Evolutionary conservation across 352 stramenopile genomes (phyloP).

Genomic region (Achlya hypogyna): DNA sequence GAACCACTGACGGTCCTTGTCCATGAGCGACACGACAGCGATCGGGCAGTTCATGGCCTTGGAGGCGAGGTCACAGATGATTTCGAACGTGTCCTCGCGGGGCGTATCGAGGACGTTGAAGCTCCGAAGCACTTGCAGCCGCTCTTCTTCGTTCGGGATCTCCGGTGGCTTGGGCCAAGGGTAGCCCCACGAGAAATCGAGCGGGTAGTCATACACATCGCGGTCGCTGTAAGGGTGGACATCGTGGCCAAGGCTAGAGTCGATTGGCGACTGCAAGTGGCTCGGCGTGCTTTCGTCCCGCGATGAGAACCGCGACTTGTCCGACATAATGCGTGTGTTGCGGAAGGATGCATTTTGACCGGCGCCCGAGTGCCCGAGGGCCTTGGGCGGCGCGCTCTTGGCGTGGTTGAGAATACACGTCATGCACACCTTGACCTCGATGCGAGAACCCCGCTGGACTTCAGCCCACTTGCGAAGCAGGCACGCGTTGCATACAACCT

Average conservation of each 20-base stretch:
- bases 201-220: constrained; percentile 19
- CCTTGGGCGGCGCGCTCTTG: constrained; percentile 7
- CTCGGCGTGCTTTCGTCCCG: background rate
- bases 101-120: constrained; percentile 52
- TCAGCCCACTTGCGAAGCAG: constrained; percentile 62
- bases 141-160: constrained; percentile 38
- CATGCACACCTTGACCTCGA: constrained; percentile 70
- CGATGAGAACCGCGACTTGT: constrained; percentile 17
- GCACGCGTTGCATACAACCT: constrained; percentile 76
- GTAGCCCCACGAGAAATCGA: constrained; percentile 38
- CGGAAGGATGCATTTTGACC: constrained; percentile 22
- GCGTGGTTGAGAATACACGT: constrained; percentile 57
- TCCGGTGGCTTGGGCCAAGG: constrained; percentile 64
- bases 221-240: constrained; percentile 23
- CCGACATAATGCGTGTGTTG: constrained; percentile 23
- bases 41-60: constrained; percentile 54
- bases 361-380: background rate
- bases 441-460: constrained; percentile 39
- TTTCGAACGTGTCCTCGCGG: constrained; percentile 54
- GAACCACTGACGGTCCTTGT: constrained; percentile 9
- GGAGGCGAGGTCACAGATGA: constrained; percentile 73
- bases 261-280: constrained; percentile 20
- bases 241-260: background rate
- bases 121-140: constrained; percentile 38
- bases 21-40: constrained; percentile 23